Evolutionary conservation across 306 rosid species (phyloP), one percentile per base, ranked within the genome.

Genomic region (Quercus engelmannii): DNA sequence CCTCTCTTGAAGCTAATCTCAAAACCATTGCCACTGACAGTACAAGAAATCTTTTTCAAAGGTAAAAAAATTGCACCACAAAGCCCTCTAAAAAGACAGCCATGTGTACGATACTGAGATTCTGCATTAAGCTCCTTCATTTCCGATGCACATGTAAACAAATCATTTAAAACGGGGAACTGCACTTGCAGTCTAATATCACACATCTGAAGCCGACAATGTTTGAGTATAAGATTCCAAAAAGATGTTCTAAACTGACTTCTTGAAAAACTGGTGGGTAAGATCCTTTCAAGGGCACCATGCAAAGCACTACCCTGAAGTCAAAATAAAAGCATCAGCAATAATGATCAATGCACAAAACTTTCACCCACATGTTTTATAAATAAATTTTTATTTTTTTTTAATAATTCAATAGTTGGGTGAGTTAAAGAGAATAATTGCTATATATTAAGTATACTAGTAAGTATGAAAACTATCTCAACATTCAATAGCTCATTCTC

Each of bases 291-390:
- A 81, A 95, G 79, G 79, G 90, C 67, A 75, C 70, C 84, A 88
- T 91, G 97, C 92, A 95, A 83, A 71, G 88, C 76, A 85, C 88
- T 83, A 43, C 98, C 99, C 99, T 95, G 91, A 78, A 87, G 77
- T 79, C 78, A 72, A 91, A 91, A 46, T 73, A 46, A 82, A 59
- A 31, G 61, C 21, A 46, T 52, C 75, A 54, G 78, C 18, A 23
- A 20, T 62, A 75, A 31, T 38, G 25, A 78, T 59, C 55, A 72
- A 33, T n/a, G 69, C 14, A 55, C 71, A 78, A 58, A 33, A 12
- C 31, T 67, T 18, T 33, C 38, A 18, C 35, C 35, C n/a, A 64
- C 70, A 30, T 13, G 46, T 38, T 38, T 38, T 38, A 38, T 7
- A 38, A 38, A 38, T 38, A 38, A 38, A 7, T 38, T 38, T 38